These are phyloP conservation scores for Aurantiochytrium sp. DNA, from an alignment of 108 stramenopile genomes.

Conservation along the genomic window DNA sequence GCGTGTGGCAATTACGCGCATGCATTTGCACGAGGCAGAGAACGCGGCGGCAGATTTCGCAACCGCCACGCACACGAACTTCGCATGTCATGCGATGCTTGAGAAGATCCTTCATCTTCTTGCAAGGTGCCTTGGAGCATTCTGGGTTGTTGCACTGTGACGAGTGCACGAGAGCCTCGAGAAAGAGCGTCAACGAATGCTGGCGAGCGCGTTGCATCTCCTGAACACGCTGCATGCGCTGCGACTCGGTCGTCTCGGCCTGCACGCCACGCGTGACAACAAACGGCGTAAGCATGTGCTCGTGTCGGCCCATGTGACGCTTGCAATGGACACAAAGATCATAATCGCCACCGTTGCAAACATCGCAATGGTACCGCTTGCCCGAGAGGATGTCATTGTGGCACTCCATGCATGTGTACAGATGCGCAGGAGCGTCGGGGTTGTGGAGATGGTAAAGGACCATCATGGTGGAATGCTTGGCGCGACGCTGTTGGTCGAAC, in stretches of 20 bases:
- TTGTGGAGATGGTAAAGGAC: slow-evolving; percentile 95
- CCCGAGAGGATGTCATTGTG: slow-evolving; percentile 4
- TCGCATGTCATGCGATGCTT: slow-evolving; percentile 12
- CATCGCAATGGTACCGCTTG: slow-evolving; percentile 1
- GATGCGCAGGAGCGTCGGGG: slow-evolving; percentile 68
- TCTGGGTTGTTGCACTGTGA: neutral
- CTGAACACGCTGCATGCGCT: slow-evolving; percentile 7
- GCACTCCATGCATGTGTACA: neutral
- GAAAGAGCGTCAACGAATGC: neutral
- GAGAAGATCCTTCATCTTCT: slow-evolving; percentile 8
- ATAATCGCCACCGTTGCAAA: neutral
- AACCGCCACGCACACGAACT: neutral
- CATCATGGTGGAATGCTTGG: slow-evolving; percentile 99
- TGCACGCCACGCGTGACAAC: slow-evolving; percentile 1
- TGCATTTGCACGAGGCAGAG: slow-evolving; percentile 15
- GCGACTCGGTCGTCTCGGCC: neutral
- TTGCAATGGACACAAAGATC: neutral
- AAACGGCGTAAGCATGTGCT: neutral
- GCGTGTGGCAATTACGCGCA: neutral
- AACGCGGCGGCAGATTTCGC: slow-evolving; percentile 12
- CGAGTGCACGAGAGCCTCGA: neutral
- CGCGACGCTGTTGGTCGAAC: slow-evolving; percentile 87
- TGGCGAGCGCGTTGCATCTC: neutral
- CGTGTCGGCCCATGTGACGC: neutral
- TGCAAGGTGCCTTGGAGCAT: neutral